phyloP scores from a whole-genome alignment of 176 grass and related monocot genomes.

The Elaeis guineensis region DNA sequence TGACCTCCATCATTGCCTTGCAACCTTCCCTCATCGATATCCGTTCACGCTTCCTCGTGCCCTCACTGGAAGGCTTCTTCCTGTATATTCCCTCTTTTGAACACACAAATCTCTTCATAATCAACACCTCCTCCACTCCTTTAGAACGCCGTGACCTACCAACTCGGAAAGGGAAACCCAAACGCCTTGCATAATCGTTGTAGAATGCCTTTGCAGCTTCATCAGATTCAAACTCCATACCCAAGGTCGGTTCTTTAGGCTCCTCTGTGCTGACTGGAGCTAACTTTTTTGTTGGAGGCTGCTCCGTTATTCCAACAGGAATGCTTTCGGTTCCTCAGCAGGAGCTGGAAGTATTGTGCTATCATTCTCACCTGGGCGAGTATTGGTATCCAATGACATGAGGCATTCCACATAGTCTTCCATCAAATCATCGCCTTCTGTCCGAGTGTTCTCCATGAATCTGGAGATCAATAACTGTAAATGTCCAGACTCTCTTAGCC shows the following conservation, averaged over 20 bases:
- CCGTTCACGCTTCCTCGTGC: conserved; percentile 54
- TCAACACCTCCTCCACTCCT: conserved; percentile 59
- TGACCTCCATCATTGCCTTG: conserved; percentile 99
- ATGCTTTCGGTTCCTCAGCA: conserved; percentile 9
- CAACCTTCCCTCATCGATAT: conserved; percentile 87
- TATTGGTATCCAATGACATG: conserved; percentile 76
- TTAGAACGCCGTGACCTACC: conserved; percentile 80
- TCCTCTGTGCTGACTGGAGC: conserved; percentile 11
- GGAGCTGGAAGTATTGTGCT: conserved; percentile 28
- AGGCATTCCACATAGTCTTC: conserved; percentile 80
- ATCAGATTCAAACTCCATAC: conserved; percentile 70
- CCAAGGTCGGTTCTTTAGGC: conserved; percentile 48
- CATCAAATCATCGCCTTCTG: conserved; percentile 56
- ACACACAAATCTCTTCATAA: conserved; percentile 98
- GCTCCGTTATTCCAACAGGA: conserved; percentile 16
- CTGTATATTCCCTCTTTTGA: conserved; percentile 68
- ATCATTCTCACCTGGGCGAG: conserved; percentile 28
- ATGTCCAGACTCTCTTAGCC: too few species aligned
- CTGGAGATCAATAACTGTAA: conserved; percentile 3
- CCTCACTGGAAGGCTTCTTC: conserved; percentile 51
- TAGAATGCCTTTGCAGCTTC: conserved; percentile 81
- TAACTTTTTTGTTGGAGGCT: conserved; percentile 23
- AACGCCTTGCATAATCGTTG: conserved; percentile 57
- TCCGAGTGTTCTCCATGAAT: conserved; percentile 41
- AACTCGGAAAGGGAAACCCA: conserved; percentile 76